Evolutionary conservation across 169 alveolate species (phyloP).

Genomic region (Plasmodium cynomolgi): DNA sequence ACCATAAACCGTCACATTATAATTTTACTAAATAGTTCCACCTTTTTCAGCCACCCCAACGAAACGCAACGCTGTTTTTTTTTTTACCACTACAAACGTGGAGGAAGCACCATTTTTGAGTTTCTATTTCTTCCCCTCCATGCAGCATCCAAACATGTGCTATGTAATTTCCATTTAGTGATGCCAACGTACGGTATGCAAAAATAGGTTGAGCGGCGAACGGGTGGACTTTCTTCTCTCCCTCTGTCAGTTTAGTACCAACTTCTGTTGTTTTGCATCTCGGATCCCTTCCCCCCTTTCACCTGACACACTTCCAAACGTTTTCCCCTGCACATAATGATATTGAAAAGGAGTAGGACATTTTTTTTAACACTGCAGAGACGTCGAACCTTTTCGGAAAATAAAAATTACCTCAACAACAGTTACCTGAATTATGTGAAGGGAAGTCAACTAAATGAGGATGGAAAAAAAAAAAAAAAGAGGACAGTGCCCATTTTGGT

Average conservation of each 20-base stretch:
- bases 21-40: not conserved
- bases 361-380: slow-evolving; percentile 1
- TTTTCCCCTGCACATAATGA: slow-evolving; percentile 11
- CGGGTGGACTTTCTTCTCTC: not conserved
- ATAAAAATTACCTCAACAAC: slow-evolving; percentile 36
- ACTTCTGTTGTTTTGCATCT: not conserved
- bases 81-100: not conserved
- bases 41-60: not conserved
- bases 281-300: not conserved
- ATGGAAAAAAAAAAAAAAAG: not conserved
- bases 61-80: not conserved
- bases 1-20: not conserved
- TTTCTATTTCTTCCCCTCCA: not conserved
- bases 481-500: not conserved
- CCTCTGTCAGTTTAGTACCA: not conserved
- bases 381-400: slow-evolving; percentile 28
- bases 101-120: not conserved
- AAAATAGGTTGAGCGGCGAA: not conserved
- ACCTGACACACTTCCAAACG: not conserved
- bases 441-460: slow-evolving; percentile 12
- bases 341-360: slow-evolving; percentile 25
- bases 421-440: slow-evolving; percentile 51
- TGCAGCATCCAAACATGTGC: not conserved
- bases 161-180: not conserved
- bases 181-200: not conserved